Evolutionary conservation across 2,329 filamentous ascomycete genomes (phyloP), one percentile per base, ranked within the genome.

Genomic region (Rhynchosporium agropyri): DNA sequence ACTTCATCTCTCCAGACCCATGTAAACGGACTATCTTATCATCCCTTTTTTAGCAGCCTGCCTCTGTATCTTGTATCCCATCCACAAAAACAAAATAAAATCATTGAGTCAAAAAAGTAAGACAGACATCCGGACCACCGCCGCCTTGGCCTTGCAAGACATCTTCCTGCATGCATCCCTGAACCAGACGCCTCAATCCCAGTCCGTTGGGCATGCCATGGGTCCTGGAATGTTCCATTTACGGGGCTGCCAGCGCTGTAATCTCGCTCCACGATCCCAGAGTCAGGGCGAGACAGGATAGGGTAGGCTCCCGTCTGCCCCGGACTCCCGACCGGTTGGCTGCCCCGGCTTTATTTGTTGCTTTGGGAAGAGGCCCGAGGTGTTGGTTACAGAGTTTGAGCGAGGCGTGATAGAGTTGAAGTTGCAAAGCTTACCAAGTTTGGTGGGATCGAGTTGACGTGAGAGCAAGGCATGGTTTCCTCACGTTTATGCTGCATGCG

Each of bases 401-500:
- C 48, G 26, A 36, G 20, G 43, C 56, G 55, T 36, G 49, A 43
- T 43, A 48, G 33, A 55, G 42, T 43, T 54, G 45, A 33, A 56
- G 42, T 51, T 20, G 48, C 31, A 67, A 60, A 57, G 58, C 61
- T 60, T 36, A 36, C 33, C 33, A 65, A 58, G 62, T 46, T 13
- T 46, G 40, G 15, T 5, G 20, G 26, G 20, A 33, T 45, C 54
- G 40, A 55, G 36, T 54, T 48, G 54, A n/a, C 29, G 45, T 48
- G 54, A n/a, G n/a, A 50, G 28, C 42, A 20, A 58, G 42, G 46
- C 49, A 33, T 28, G 10, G 33, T 49, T 40, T 50, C 20, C 9
- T 42, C 26, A 49, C 20, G 36, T 28, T 51, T 49, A 51, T 49
- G 56, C 33, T 38, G 57, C 26, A 31, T 59, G 46, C 33, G 38